Evolutionary conservation across 768 basidiomycete species (phyloP).

Genomic region (Lentinus tigrinus): DNA sequence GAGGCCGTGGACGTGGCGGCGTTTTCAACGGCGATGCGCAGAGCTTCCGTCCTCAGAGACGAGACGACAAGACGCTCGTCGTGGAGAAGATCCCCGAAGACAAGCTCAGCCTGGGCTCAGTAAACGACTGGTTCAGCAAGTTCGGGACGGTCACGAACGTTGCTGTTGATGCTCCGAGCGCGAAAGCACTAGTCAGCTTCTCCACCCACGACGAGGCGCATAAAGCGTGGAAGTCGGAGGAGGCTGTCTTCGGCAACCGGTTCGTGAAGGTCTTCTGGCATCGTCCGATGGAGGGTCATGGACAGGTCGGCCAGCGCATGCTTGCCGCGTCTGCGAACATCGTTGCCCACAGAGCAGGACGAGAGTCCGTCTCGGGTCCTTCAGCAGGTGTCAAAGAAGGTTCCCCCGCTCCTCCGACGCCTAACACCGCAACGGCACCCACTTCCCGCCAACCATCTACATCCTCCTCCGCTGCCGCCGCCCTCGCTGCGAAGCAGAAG

Average conservation of each 20-base stretch:
- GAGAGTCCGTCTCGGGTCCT: slow-evolving; percentile 18
- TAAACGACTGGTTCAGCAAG: slow-evolving; percentile 87
- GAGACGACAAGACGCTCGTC: slow-evolving; percentile 79
- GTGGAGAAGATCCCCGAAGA: slow-evolving; percentile 93
- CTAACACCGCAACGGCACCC: slow-evolving; percentile 26
- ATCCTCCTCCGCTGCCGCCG: slow-evolving; percentile 38
- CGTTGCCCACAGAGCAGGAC: slow-evolving; percentile 56
- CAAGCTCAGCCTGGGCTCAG: slow-evolving; percentile 70
- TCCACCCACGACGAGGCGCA: slow-evolving; percentile 79
- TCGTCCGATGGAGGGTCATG: slow-evolving; percentile 88
- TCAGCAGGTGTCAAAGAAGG: slow-evolving; percentile 1
- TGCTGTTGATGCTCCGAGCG: slow-evolving; percentile 70
- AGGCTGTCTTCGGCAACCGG: slow-evolving; percentile 91
- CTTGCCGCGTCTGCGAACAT: slow-evolving; percentile 80
- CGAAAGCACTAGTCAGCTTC: slow-evolving; percentile 89
- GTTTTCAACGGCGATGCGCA: slow-evolving; percentile 66
- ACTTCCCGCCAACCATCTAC: slow-evolving; percentile 39
- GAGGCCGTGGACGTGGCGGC: slow-evolving; percentile 45
- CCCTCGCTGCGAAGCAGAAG: slow-evolving; percentile 72
- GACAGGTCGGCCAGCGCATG: slow-evolving; percentile 71
- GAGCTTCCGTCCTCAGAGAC: slow-evolving; percentile 63
- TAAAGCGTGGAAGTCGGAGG: slow-evolving; percentile 88
- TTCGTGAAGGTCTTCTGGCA: slow-evolving; percentile 98
- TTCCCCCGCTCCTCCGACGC: slow-evolving; percentile 17
- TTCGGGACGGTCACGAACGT: slow-evolving; percentile 94